A percentile compares a stretch with the other conserved stretches of the same genome.
Evolutionary conservation across 805 yeast species (phyloP).

Genomic region (Wickerhamiella dianesei): DNA sequence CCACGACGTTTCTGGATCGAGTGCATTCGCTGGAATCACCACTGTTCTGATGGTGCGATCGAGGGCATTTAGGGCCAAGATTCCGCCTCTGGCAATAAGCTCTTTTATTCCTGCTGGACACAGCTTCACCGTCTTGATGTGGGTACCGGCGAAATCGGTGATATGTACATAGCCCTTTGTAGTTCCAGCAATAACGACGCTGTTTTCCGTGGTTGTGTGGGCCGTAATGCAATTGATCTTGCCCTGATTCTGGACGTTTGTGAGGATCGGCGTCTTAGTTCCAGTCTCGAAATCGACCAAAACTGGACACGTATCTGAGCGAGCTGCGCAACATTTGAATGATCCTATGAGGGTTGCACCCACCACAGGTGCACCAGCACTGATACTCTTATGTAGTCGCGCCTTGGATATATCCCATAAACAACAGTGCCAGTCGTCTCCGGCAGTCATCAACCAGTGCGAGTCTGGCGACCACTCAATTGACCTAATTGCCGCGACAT

Average conservation of each 20-base stretch:
- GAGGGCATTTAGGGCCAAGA: neutral
- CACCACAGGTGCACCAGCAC: neutral
- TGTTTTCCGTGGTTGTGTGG: neutral
- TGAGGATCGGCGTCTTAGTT: neutral
- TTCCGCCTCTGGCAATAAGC: neutral
- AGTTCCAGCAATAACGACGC: slow-evolving; percentile 7
- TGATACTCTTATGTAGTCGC: neutral
- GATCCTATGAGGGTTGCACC: neutral
- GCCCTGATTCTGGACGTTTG: neutral
- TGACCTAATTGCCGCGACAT: slow-evolving; percentile 4
- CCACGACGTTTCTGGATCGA: neutral
- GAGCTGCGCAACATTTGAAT: neutral
- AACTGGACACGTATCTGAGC: neutral
- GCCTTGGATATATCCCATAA: slow-evolving; percentile 7
- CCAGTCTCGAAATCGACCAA: neutral
- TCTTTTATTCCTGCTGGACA: neutral
- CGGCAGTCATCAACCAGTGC: slow-evolving; percentile 7
- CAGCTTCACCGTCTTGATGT: slow-evolving; percentile 1
- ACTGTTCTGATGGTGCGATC: neutral
- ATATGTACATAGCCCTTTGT: slow-evolving; percentile 7
- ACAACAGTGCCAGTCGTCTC: slow-evolving; percentile 12
- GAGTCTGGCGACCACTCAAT: slow-evolving; percentile 11
- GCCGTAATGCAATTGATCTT: neutral
- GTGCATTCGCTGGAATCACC: neutral
- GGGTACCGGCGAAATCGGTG: neutral